Base-by-base conservation (phyloP, 768 basidiomycete species). In the Sarcodon sp. region DNA sequence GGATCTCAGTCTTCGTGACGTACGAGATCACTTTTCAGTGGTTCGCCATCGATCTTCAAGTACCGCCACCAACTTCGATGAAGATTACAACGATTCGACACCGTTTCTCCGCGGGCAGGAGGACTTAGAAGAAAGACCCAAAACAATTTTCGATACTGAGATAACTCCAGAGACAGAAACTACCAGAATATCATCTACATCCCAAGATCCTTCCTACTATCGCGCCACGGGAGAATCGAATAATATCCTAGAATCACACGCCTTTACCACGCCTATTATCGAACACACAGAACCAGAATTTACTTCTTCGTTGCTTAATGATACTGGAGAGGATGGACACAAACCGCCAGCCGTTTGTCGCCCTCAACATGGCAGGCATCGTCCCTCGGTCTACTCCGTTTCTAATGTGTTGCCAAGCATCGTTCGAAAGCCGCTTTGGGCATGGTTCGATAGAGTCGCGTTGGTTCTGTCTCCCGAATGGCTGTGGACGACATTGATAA, bases 391-490 rank as follows among this genome's bases (percentile, higher is more conserved):
- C 6, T 15, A 16, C 27, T 41, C 39, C 13, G 39, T 41, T 16
- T 41, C 39, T 11, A 69, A 36, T 61, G 69, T 41, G 47, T 61
- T 83, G 12, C 82, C 82, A 8, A 63, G 71, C 41, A 73, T 70
- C 69, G 54, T 84, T 35, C 67, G 72, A 43, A 69, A 66, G 33
- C 82, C 86, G 1, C 44, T 84, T n/a, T 64, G 67, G 49, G 83
- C 77, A 13, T 91, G 84, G 82, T 62, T 76, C 53, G 75, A 76
- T 51, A 72, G 85, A 10, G 66, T 92, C 16, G 64, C 65, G 54
- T 74, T 81, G 71, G 80, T 93, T 16, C 66, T 93, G 13, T 64
- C 73, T 21, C 82, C 83, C 0, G 78, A 87, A 58, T 90, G 89
- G 88, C 57, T 76, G 43, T 67, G 69, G 53, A 88, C 82, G 47